A percentile compares a stretch with the other conserved stretches of the same genome.
Conservation (phyloP, 331 rosid species). For the Malus hybrid region DNA sequence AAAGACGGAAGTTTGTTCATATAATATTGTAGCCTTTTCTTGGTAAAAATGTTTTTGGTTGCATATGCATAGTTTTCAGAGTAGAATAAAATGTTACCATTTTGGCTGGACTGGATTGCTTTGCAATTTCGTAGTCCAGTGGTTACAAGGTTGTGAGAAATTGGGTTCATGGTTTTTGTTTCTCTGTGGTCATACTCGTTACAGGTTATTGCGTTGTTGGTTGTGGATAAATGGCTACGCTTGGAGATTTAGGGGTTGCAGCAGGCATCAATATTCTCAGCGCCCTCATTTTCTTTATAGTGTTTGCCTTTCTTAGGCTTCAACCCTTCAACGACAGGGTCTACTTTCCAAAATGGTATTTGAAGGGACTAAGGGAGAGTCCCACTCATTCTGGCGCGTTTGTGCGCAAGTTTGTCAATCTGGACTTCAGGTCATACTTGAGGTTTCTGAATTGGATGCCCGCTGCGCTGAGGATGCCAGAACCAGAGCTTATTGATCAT, state of each 20-base stretch:
- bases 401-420: constrained; percentile 65
- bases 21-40: too few species aligned
- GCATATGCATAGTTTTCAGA: too few species aligned
- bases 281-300: constrained; percentile 60
- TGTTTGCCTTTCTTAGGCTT: constrained; percentile 77
- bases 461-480: constrained; percentile 82
- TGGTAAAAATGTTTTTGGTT: too few species aligned
- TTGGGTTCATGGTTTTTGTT: too few species aligned
- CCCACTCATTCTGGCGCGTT: constrained; percentile 63
- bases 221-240: constrained; percentile 54
- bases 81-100: too few species aligned
- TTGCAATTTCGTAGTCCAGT: too few species aligned
- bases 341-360: constrained; percentile 96
- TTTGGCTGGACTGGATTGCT: too few species aligned
- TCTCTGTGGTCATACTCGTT: constrained; percentile 6
- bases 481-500: constrained; percentile 88
- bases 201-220: constrained; percentile 28
- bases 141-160: too few species aligned
- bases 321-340: constrained; percentile 93
- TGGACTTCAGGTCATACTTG: constrained; percentile 69
- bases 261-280: constrained; percentile 65
- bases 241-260: constrained; percentile 59
- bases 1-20: too few species aligned
- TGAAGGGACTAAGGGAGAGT: too few species aligned
- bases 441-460: constrained; percentile 92